phyloP scores from a whole-genome alignment of 495 filamentous ascomycete genomes.

The Aspergillus olivimuriae region DNA sequence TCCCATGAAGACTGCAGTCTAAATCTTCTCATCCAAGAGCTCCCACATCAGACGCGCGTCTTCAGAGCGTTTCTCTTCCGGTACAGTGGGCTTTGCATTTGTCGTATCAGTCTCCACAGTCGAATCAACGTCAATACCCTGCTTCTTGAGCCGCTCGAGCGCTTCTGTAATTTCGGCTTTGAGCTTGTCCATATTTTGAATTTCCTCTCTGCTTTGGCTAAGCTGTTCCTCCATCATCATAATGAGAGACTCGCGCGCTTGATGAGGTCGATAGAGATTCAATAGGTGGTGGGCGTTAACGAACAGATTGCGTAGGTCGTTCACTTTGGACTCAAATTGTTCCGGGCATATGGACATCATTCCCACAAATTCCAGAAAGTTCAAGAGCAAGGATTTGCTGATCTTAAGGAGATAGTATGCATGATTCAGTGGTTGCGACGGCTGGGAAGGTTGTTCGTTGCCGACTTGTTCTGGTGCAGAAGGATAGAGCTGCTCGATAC shows the following conservation, averaged over 20 bases:
- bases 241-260: constrained; percentile 86
- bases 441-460: constrained; percentile 30
- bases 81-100: constrained; percentile 3
- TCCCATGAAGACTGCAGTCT: neutral
- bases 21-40: constrained; percentile 23
- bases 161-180: constrained; percentile 66
- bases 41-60: constrained; percentile 33
- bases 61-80: constrained; percentile 13
- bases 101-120: constrained; percentile 2
- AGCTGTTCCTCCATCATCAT: constrained; percentile 88
- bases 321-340: constrained; percentile 55
- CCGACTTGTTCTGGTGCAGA: constrained; percentile 38
- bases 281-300: constrained; percentile 86
- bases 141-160: constrained; percentile 55
- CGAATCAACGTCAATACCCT: constrained; percentile 20
- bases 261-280: constrained; percentile 93
- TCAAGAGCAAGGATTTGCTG: constrained; percentile 74
- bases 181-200: constrained; percentile 63
- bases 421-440: constrained; percentile 50
- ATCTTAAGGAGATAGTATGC: constrained; percentile 71
- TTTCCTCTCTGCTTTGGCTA: constrained; percentile 67
- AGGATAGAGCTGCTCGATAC: constrained; percentile 64
- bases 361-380: constrained; percentile 76
- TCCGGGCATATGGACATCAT: constrained; percentile 59
- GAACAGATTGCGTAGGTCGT: constrained; percentile 70